Evolutionary conservation across 2,329 filamentous ascomycete species (phyloP).

Genomic region (Talaromyces pinophilus): DNA sequence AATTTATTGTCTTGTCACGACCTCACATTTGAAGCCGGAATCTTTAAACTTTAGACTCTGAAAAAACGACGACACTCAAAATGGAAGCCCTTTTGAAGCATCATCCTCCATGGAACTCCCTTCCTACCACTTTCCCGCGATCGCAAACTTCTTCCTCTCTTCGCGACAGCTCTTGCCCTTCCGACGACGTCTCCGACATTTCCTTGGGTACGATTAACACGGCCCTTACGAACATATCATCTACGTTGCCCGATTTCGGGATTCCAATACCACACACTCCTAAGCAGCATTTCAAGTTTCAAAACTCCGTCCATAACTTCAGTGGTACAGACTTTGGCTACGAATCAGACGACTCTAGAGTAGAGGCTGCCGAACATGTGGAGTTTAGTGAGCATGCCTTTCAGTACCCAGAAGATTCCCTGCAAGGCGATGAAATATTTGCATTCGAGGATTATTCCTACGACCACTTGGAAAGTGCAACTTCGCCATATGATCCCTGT

Average conservation of each 20-base stretch:
- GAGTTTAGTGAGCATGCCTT: slow-evolving; percentile 20
- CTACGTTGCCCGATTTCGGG: slow-evolving; percentile 27
- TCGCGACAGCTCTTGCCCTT: slow-evolving; percentile 44
- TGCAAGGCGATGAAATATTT: slow-evolving; percentile 22
- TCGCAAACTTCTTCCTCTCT: slow-evolving; percentile 35
- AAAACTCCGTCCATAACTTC: slow-evolving; percentile 13
- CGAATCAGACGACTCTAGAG: slow-evolving; percentile 38
- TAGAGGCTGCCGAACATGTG: slow-evolving; percentile 28
- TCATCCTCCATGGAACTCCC: slow-evolving; percentile 40
- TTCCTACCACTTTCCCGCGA: slow-evolving; percentile 39
- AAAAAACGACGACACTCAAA: slow-evolving; percentile 10
- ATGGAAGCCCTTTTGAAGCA: slow-evolving; percentile 34
- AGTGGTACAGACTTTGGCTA: slow-evolving; percentile 42
- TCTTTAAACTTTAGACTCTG: neutral
- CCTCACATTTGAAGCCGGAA: neutral
- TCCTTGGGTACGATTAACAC: slow-evolving; percentile 33
- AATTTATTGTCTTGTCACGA: neutral
- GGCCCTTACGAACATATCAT: slow-evolving; percentile 29
- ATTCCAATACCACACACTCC: slow-evolving; percentile 30
- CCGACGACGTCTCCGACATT: slow-evolving; percentile 40
- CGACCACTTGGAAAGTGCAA: slow-evolving; percentile 22
- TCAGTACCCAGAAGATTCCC: slow-evolving; percentile 20
- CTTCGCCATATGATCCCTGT: slow-evolving; percentile 16
- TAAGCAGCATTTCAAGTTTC: slow-evolving; percentile 28
- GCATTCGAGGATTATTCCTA: slow-evolving; percentile 20